These are phyloP conservation scores for Hemileia vastatrix DNA, from an alignment of 1,284 basidiomycete species.

Conservation along the genomic window DNA sequence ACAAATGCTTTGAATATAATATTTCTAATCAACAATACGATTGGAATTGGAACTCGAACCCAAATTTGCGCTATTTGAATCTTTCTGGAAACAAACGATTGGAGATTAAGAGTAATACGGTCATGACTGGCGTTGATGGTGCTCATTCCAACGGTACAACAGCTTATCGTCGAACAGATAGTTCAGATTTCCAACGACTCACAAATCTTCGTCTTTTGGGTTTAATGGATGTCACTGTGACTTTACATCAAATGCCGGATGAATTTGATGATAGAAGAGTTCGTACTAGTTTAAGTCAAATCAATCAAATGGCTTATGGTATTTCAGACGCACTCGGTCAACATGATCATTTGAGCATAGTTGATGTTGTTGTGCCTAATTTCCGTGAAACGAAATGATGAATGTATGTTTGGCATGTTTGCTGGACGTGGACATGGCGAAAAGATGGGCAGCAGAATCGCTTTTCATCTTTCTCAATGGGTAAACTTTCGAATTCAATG, in stretches of 20 bases:
- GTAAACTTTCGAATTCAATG: too few species aligned
- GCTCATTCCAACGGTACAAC: too few species aligned
- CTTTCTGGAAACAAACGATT: conserved; percentile 74
- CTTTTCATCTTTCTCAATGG: too few species aligned
- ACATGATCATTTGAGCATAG: conserved; percentile 71
- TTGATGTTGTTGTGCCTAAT: conserved; percentile 79
- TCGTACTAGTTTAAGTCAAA: conserved; percentile 77
- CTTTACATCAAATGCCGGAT: conserved; percentile 71
- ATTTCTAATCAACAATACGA: conserved; percentile 98
- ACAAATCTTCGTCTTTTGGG: conserved; percentile 75
- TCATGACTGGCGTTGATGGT: too few species aligned
- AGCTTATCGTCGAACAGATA: conserved; percentile 46
- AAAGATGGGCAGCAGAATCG: too few species aligned
- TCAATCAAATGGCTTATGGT: conserved; percentile 89
- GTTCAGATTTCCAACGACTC: conserved; percentile 76
- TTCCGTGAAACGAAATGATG: conserved; percentile 66
- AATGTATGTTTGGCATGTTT: conserved; percentile 93
- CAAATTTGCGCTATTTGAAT: conserved; percentile 79
- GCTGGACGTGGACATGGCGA: too few species aligned
- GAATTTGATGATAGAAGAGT: conserved; percentile 83
- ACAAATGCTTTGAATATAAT: conserved; percentile 94
- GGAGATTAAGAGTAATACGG: conserved; percentile 76
- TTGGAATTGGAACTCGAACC: conserved; percentile 99
- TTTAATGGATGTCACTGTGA: conserved; percentile 92
- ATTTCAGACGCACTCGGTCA: conserved; percentile 88